Base-by-base conservation (phyloP, 1,139 yeast genomes). In the Suhomyces terraborum region DNA sequence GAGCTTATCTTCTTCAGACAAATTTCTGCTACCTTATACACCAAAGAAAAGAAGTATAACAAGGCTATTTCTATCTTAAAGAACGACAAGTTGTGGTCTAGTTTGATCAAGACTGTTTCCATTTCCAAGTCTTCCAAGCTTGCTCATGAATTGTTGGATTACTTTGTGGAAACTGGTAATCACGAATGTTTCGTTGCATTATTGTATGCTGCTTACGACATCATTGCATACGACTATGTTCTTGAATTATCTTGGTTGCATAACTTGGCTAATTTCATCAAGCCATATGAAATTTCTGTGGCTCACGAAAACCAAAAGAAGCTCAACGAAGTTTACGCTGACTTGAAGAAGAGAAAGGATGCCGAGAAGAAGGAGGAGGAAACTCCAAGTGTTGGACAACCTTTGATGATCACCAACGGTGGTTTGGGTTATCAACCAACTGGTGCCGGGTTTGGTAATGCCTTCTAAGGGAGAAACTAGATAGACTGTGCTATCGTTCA, bases 101-200 rank as follows among this genome's bases (percentile, higher is more conserved):
- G 91, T 62, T 89, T 96, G 51, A 86, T 94, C 59, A 88, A 82
- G 59, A 91, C 98, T 8, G 96, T 95, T 29, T 81, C 96, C n/a
- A 66, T 81, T 43, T 88, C 97, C 14, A 80, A 79, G 51, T 84
- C 84, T 52, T 61, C 79, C 18, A 89, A 87, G 61, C 84, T 93
- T 60, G 91, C 95, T 21, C 95, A 88, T 62, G 98, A 91, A 47
- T 73, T 88, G 51, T 73, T 93, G 61, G 80, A 85, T 47, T 94
- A 93, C 71, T 93, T 93, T 65, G 98, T 94, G 47, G 98, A 91
- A 59, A 89, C 95, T 35, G 98, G 96, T 56, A 93, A 93, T 71
- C 89, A 85, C 66, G 98, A 93, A 71, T 88, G 96, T 58, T 88
- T 88, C 61, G 88, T 89, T 55, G 98, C 96, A 8, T 79, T 91